These are phyloP conservation scores for Cystofilobasidium ferigula DNA, from an alignment of 768 basidiomycete genomes.

Conservation along the genomic window DNA sequence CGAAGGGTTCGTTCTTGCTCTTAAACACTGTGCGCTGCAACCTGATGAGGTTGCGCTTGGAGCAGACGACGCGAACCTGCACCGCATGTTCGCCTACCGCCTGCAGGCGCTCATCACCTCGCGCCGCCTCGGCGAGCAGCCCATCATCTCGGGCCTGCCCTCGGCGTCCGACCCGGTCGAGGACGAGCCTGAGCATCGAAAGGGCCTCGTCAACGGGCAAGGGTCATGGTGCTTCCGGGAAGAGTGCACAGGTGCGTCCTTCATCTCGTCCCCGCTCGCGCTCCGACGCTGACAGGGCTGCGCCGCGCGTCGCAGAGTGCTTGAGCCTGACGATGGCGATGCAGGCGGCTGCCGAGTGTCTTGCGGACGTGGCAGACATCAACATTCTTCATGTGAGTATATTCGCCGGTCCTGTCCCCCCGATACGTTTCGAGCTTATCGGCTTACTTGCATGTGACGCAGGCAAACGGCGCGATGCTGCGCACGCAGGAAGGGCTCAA, in stretches of 20 bases:
- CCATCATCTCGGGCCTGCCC: constrained; percentile 3
- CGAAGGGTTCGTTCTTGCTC: constrained; percentile 47
- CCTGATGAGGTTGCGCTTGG: background rate
- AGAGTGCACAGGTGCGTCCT: constrained; percentile 51
- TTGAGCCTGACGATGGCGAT: constrained; percentile 65
- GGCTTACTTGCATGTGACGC: constrained; percentile 39
- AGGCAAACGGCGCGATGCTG: constrained; percentile 65
- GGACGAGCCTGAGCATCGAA: constrained; percentile 36
- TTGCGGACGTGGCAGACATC: constrained; percentile 56
- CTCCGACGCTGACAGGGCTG: background rate
- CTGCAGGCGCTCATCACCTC: constrained; percentile 64
- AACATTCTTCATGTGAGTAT: constrained; percentile 19
- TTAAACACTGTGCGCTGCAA: background rate
- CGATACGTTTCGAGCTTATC: constrained; percentile 64
- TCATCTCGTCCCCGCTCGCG: background rate
- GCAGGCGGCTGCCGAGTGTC: constrained; percentile 59
- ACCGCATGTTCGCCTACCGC: constrained; percentile 61
- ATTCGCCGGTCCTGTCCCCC: too few species aligned
- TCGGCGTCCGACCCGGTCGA: background rate
- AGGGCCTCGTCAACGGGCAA: constrained; percentile 55
- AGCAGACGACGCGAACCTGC: constrained; percentile 68
- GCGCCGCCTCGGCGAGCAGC: constrained; percentile 46
- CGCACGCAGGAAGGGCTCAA: constrained; percentile 66
- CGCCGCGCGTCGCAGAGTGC: constrained; percentile 47
- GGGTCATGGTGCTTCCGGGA: constrained; percentile 85